Conservation (phyloP, 2,329 filamentous ascomycete genomes). For the Verticillium tricorpus region DNA sequence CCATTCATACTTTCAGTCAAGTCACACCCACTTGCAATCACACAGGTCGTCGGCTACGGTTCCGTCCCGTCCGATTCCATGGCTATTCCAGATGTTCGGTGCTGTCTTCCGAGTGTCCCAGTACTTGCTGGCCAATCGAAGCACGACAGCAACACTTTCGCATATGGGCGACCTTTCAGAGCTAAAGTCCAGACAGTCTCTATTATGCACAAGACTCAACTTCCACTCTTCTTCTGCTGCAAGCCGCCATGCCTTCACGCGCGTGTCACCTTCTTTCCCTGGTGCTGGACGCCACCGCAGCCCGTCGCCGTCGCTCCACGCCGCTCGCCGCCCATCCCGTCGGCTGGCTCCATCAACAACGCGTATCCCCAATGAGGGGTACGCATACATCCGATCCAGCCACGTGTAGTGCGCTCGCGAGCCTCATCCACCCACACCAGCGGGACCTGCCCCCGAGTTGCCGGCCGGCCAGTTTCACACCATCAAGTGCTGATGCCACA, state of each 20-base stretch:
- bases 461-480: background rate
- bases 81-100: background rate
- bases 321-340: background rate
- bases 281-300: background rate
- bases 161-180: no score
- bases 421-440: background rate
- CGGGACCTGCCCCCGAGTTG: background rate
- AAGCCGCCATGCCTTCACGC: no score
- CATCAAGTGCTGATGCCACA: background rate
- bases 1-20: background rate
- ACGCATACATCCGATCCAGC: background rate
- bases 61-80: background rate
- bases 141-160: background rate
- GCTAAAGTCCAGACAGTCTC: no score
- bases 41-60: background rate
- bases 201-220: background rate
- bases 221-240: background rate
- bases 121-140: background rate
- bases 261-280: background rate
- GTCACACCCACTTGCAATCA: slow-evolving; percentile 4
- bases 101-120: background rate
- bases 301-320: background rate
- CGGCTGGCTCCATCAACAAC: background rate
- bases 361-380: background rate
- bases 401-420: background rate